Base-by-base conservation (phyloP, 1,284 basidiomycete species). In the Ceratobasidium sp. region DNA sequence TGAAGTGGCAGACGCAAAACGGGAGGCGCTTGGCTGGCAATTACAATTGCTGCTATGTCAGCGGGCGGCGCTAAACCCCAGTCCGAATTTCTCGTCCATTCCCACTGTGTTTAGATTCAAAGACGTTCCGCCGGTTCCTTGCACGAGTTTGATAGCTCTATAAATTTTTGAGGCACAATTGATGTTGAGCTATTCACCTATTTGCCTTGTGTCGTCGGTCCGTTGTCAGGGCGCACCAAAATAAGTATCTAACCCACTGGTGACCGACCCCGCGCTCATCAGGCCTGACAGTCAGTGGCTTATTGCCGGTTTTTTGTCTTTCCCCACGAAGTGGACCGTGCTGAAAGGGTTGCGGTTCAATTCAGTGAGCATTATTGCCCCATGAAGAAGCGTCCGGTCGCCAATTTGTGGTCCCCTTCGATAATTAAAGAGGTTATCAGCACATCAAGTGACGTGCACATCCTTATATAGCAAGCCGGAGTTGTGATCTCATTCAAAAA, bases 391-490 rank as follows among this genome's bases (percentile, higher is more conserved):
- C 50, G 34, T 20, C 20, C 35, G 25, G 38, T 38, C 50, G 49
- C 32, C 27, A 65, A 65, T 53, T 65, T 65, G 35, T 32, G 34
- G 22, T 32, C 20, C 31, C 62, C 62, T 65, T 53, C 50, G 22
- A 20, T 50, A 54, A 65, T 65, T 65, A 54, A 35, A 29, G 60
- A 64, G 60, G 20, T 27, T 64, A 64, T 64, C 60, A 52, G 12
- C 1, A 32, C 32, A 50, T 54, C 38, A 65, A 53, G 25, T 32
- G 62, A 32, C 29, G 27, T 54, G 4, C n/a, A 32, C 20, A 25
- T 53, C 42, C 25, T 29, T 20, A 20, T 34, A 42, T 65, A 22
- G 47, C 22, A 29, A 38, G 52, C 29, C 31, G 62, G 40, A 38
- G 50, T 35, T 50, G 62, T 65, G 7, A 15, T 40, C 25, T 50